Evolutionary conservation across 164 flowering plant species (phyloP).

Genomic region (Liquidambar formosana): DNA sequence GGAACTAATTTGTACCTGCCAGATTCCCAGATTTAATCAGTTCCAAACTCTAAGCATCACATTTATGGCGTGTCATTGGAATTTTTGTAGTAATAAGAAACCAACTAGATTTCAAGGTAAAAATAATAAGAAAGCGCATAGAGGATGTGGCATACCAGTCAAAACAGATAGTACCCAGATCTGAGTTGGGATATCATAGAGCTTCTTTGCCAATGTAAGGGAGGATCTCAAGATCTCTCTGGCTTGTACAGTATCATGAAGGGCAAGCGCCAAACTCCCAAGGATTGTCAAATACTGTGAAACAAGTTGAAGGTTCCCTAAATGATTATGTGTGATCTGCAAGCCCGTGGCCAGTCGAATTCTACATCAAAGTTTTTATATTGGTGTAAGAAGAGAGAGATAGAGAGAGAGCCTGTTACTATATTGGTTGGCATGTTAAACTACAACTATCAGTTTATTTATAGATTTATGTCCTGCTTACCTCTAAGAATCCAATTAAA

Average conservation of each 20-base stretch:
- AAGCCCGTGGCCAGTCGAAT: constrained; percentile 80
- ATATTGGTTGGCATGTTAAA: neutral
- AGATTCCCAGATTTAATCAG: neutral
- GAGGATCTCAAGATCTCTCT: constrained; percentile 90
- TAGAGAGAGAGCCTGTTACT: neutral
- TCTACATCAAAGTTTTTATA: constrained; percentile 41
- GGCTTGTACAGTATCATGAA: constrained; percentile 90
- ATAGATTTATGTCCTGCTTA: neutral
- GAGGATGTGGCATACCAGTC: constrained; percentile 46
- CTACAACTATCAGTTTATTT: neutral
- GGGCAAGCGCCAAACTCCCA: constrained; percentile 88
- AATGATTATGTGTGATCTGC: constrained; percentile 76
- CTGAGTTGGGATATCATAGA: constrained; percentile 87
- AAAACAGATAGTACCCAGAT: constrained; percentile 87
- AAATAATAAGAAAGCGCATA: neutral
- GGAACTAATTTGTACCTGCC: neutral
- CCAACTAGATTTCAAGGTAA: neutral
- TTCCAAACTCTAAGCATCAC: neutral
- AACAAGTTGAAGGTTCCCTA: constrained; percentile 94
- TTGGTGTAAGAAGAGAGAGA: neutral
- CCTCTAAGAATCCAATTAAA: neutral
- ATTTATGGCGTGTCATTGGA: neutral
- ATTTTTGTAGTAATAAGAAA: neutral
- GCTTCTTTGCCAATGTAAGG: constrained; percentile 89
- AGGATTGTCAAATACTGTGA: constrained; percentile 88